phyloP scores from a whole-genome alignment of 306 rosid genomes.

The Ochetophila trinervis region DNA sequence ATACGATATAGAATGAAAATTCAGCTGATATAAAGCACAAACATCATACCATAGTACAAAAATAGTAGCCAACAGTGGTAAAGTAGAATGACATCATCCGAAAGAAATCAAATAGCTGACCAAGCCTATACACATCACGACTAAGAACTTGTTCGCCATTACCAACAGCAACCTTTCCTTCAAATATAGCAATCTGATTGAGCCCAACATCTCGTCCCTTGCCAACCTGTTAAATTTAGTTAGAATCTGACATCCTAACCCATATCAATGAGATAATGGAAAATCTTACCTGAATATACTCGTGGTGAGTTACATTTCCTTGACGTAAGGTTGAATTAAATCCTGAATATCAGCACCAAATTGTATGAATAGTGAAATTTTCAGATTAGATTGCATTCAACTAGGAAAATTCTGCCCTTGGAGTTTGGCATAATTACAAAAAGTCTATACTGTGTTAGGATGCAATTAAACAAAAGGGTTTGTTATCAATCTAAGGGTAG shows the following conservation, averaged over 20 bases:
- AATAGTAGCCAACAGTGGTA: slow-evolving; percentile 86
- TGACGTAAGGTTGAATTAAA: slow-evolving; percentile 94
- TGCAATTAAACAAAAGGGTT: too few relatives aligned
- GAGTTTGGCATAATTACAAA: too few relatives aligned
- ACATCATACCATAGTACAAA: slow-evolving; percentile 81
- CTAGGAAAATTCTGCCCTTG: background rate
- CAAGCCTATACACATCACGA: slow-evolving; percentile 94
- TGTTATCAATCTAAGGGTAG: too few relatives aligned
- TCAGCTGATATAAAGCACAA: background rate
- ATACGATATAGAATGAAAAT: background rate
- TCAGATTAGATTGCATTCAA: background rate
- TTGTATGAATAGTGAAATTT: background rate
- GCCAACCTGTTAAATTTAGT: slow-evolving; percentile 68
- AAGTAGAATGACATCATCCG: slow-evolving; percentile 92
- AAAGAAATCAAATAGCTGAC: slow-evolving; percentile 94
- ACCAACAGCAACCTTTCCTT: slow-evolving; percentile 88
- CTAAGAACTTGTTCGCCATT: slow-evolving; percentile 98
- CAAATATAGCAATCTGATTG: slow-evolving; percentile 88
- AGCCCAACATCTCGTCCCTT: slow-evolving; percentile 97
- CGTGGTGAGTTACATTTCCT: slow-evolving; percentile 94
- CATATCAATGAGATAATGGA: slow-evolving; percentile 15
- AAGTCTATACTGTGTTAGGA: too few relatives aligned
- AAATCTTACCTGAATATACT: slow-evolving; percentile 78
- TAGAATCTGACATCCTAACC: slow-evolving; percentile 26
- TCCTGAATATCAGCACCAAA: slow-evolving; percentile 49